Base-by-base conservation (phyloP, 306 rosid species). In the Senna siamea region DNA sequence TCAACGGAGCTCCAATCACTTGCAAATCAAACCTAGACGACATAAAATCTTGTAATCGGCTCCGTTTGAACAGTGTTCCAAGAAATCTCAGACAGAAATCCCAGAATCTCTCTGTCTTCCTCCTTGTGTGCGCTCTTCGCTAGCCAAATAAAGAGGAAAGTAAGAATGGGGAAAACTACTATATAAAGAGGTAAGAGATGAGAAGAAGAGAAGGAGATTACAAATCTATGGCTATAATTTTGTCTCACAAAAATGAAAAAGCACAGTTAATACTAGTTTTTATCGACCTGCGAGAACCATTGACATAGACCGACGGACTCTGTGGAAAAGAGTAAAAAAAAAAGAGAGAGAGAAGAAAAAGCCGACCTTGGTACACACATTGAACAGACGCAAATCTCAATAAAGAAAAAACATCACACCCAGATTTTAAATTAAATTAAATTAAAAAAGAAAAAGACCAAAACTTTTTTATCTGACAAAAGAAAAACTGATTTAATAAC, bases 11-110 rank as follows among this genome's bases (percentile, higher is more conserved):
- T 78, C 90, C 85, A 83, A 85, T 63, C 76, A 85, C 76, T 69
- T 44, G 87, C 92, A 79, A 82, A 66, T 76, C 82, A 85, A 83
- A 89, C 76, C 82, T 63, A 87, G 90, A 87, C 84, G 95, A 84
- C 95, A 91, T 89, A 89, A 85, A 59, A 91, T 66, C 82, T 72
- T 4, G 56, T 37, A 59, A 43, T 69, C 82, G 47, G 61, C 59
- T 72, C 78, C 78, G 53, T 48, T 34, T 2, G 26, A n/a, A n/a
- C n/a, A n/a, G n/a, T n/a, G n/a, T n/a, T n/a, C n/a, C n/a, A n/a
- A 4, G 0, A 52, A 52, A 50, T 12, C 63, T 30, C 44, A 37
- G 4, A 14, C 56, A 23, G 9, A 47, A 64, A 30, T 20, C 53
- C 19, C 46, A 17, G 55, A 60, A 68, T 46, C 1, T 44, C 58